Evolutionary conservation across 805 yeast species (phyloP), one percentile per base, ranked within the genome.

Genomic region (Ogataea degrootiae): DNA sequence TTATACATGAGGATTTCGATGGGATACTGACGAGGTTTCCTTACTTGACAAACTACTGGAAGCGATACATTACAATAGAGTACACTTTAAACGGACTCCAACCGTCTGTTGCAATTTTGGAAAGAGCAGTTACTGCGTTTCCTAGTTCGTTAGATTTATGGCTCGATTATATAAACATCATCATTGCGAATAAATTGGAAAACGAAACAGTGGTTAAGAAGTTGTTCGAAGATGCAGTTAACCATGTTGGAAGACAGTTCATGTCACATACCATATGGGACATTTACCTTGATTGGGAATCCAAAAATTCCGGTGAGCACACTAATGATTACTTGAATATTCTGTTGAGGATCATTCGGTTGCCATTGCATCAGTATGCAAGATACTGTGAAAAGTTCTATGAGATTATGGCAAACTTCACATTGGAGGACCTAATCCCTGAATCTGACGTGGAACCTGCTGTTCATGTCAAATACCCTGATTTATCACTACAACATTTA

Each of bases 341-440:
- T 1, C 73, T 83, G 47, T 56, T 74, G 29, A 67, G 69, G 48
- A 65, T 82, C 41, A 63, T 80, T 37, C 60, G 61, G 37, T 70
- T 87, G 2, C 98, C 98, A 0, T 66, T 92, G 40, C 92, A 92
- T 65, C 96, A 90, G 58, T 91, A 89, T 62, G 84, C 97, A 0
- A 80, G 77, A 53, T 92, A 84, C 62, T 86, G 79, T 58, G 81
- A 71, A 69, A 60, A 72, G 58, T 65, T 80, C 59, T 57, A 69
- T 50, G 70, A 70, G 52, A 52, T 71, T 50, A 59, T 61, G 50
- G 67, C 70, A 43, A 59, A 64, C 31, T 67, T 68, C 59, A 44
- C 69, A 46, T 52, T 69, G 3, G 53, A 56, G 7, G 70, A 66
- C 42, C 48, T 70, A 22, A 62, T 70, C 1, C 53, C 66, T 2